These are phyloP conservation scores for Aspergillus oerlinghausenensis DNA, from an alignment of 2,329 filamentous ascomycete genomes.

Conservation along the genomic window DNA sequence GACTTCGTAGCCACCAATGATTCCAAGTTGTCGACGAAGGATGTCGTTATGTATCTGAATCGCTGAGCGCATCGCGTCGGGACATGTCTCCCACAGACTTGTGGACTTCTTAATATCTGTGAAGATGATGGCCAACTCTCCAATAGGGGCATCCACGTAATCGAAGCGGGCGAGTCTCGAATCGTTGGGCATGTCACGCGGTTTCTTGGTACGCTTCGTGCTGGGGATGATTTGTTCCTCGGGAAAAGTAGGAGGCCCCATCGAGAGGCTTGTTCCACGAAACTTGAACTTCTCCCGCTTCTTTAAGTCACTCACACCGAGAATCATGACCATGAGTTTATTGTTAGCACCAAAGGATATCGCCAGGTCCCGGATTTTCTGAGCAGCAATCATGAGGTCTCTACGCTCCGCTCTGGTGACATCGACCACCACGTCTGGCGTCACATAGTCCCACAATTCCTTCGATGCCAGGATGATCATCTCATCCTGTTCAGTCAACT, in stretches of 20 bases:
- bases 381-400: constrained; percentile 90
- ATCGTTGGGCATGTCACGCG: constrained; percentile 62
- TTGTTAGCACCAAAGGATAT: constrained; percentile 91
- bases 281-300: constrained; percentile 72
- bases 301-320: constrained; percentile 87
- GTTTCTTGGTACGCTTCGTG: constrained; percentile 60
- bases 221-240: constrained; percentile 57
- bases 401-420: constrained; percentile 79
- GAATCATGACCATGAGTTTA: constrained; percentile 99
- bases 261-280: constrained; percentile 77
- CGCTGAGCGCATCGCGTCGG: constrained; percentile 89
- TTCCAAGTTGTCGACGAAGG: constrained; percentile 86
- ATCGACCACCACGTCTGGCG: constrained; percentile 85
- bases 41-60: constrained; percentile 98
- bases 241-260: constrained; percentile 71
- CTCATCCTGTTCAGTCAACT: constrained; percentile 82
- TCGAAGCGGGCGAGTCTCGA: constrained; percentile 83
- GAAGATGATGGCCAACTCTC: constrained; percentile 89
- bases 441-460: constrained; percentile 93
- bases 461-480: constrained; percentile 86
- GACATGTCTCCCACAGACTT: constrained; percentile 90
- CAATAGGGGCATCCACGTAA: constrained; percentile 85
- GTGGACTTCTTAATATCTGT: constrained; percentile 99
- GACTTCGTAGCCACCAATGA: constrained; percentile 95
- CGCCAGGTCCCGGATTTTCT: constrained; percentile 89